Base-by-base conservation (phyloP, 2,329 filamentous ascomycete genomes). In the Monascus ruber region DNA sequence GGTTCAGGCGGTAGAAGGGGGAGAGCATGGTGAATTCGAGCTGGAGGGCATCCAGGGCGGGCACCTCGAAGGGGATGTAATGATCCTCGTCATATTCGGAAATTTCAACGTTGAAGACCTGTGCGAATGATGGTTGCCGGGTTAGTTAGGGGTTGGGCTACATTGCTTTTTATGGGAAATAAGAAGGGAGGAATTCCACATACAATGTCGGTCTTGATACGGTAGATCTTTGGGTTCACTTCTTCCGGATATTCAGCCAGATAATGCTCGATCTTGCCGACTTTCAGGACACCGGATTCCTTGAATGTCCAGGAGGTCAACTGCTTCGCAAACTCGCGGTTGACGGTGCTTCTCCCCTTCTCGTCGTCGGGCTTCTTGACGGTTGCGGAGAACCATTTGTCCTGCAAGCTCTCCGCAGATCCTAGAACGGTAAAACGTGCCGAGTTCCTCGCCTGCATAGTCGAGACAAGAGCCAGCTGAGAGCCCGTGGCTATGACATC, bases 21-120 rank as follows among this genome's bases (percentile, higher is more conserved):
- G 89, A 95, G 35, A 98, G 82, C 91, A 96, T 98, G 69, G 81
- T 88, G 72, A 96, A 95, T 65, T 98, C 91, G 45, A 98, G 84
- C 65, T 98, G 91, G 28, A 98, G 59, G 26, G 71, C 73, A 59
- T 98, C 91, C 45, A 66, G 71, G 6, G 72, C 57, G 24, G 85
- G 79, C 17, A 83, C 70, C 32, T 69, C 70, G 66, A 87, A 95
- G 34, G 88, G 83, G 5, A 70, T 65, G 70, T 81, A 93, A 56
- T 79, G 75, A 60, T 85, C 77, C 68, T 78, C 79, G 36, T 66
- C 65, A 63, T 86, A 94, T 63, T 95, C 87, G 25, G 88, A 94
- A 39, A 98, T 56, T 47, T 89, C 88, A 58, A 96, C 89, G 55
- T 74, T 76, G 70, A 88, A 95, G 45, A 81, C 77, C 85, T 93